phyloP scores from a whole-genome alignment of 2,329 filamentous ascomycete species.

The Chaetomiaceae sp. region DNA sequence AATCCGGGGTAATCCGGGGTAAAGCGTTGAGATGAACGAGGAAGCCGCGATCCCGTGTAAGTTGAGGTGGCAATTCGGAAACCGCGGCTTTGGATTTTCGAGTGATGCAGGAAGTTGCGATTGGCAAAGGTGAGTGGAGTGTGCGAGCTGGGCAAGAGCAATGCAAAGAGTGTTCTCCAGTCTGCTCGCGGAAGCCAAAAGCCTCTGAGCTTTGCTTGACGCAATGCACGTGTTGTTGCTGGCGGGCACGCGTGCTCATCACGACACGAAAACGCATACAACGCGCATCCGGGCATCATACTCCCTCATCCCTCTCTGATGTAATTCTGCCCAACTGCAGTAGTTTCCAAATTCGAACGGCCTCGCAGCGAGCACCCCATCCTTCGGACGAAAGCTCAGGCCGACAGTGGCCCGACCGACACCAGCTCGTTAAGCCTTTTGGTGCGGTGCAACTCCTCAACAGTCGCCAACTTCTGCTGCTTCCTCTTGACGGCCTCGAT shows the following conservation, averaged over 20 bases:
- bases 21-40: neutral
- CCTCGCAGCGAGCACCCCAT: too few relatives aligned
- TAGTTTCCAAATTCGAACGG: too few relatives aligned
- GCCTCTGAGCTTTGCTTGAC: too few relatives aligned
- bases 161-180: too few relatives aligned
- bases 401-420: constrained; percentile 49
- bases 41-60: neutral
- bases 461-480: constrained; percentile 35
- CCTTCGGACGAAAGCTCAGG: constrained; percentile 4
- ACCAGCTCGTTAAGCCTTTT: constrained; percentile 48
- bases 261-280: too few relatives aligned
- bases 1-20: neutral
- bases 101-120: neutral
- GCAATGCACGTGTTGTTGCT: too few relatives aligned
- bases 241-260: too few relatives aligned
- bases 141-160: too few relatives aligned
- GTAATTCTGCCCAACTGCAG: too few relatives aligned
- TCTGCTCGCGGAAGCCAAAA: too few relatives aligned
- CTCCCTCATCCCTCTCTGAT: too few relatives aligned
- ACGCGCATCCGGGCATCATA: too few relatives aligned
- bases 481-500: constrained; percentile 51
- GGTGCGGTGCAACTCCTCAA: constrained; percentile 36
- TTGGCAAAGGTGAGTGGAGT: neutral
- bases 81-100: neutral
- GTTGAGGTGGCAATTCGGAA: neutral